Conservation (phyloP, 2,329 filamentous ascomycete species). For the Kalmusia sp. region DNA sequence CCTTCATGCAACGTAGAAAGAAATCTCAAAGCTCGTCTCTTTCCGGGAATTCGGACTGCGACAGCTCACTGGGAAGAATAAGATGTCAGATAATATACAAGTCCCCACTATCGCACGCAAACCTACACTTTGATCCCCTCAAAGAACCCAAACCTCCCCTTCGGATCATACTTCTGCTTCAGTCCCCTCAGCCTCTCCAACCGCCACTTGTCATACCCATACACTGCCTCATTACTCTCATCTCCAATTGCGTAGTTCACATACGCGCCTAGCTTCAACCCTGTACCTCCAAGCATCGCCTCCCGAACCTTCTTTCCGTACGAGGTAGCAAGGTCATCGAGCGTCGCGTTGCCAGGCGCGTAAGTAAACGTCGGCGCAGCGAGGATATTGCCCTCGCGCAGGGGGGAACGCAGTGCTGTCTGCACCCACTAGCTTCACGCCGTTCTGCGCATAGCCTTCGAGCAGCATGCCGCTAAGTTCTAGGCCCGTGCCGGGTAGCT, state of each 20-base stretch:
- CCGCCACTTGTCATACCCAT: conserved; percentile 44
- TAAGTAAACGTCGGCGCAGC: conserved; percentile 22
- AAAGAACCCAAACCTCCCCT: conserved; percentile 36
- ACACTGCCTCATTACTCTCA: conserved; percentile 37
- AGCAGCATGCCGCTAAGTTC: conserved; percentile 19
- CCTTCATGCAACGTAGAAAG: too few relatives aligned
- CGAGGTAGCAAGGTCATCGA: conserved; percentile 19
- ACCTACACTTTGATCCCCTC: conserved; percentile 23
- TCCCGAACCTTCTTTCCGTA: conserved; percentile 18
- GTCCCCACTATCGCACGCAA: too few relatives aligned
- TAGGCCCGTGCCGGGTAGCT: background rate
- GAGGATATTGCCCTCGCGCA: conserved; percentile 23
- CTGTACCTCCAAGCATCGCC: conserved; percentile 18
- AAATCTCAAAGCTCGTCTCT: too few relatives aligned
- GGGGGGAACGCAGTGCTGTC: conserved; percentile 28
- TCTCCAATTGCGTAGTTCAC: conserved; percentile 43
- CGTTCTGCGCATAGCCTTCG: conserved; percentile 25
- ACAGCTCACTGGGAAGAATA: too few relatives aligned
- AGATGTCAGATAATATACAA: too few relatives aligned
- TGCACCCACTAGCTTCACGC: conserved; percentile 17
- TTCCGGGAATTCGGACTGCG: too few relatives aligned
- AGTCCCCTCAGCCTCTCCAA: conserved; percentile 38
- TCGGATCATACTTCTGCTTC: conserved; percentile 45
- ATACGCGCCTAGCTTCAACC: conserved; percentile 26
- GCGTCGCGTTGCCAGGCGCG: conserved; percentile 12